Percentiles rank a stretch among this genome's conserved stretches.
phyloP scores from a whole-genome alignment of 2,329 filamentous ascomycete species.

The Lithohypha guttulata region DNA sequence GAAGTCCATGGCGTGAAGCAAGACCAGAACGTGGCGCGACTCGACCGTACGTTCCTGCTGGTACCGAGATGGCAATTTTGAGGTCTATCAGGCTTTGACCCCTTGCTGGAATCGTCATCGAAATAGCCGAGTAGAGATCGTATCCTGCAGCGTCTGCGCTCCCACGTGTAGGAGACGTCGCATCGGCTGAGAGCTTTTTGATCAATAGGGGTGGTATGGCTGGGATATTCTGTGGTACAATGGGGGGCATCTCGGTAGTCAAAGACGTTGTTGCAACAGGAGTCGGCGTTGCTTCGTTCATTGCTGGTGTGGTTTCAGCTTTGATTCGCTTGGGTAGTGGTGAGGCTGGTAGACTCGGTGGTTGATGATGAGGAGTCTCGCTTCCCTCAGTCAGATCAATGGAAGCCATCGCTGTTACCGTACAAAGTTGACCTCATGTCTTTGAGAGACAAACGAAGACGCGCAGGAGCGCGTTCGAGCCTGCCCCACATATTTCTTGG shows the following conservation, averaged over 20 bases:
- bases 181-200: constrained; percentile 75
- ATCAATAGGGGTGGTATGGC: constrained; percentile 58
- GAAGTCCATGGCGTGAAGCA: constrained; percentile 88
- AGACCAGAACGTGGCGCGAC: constrained; percentile 85
- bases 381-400: constrained; percentile 19
- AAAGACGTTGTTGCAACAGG: neutral
- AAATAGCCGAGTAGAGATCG: constrained; percentile 72
- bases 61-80: constrained; percentile 82
- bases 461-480: no score
- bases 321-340: constrained; percentile 74
- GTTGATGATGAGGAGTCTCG: constrained; percentile 25
- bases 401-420: constrained; percentile 3
- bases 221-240: constrained; percentile 14
- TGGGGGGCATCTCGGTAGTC: constrained; percentile 1
- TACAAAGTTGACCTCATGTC: no score
- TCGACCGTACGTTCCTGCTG: constrained; percentile 78
- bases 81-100: constrained; percentile 84
- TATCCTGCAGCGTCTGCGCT: constrained; percentile 87
- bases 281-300: constrained; percentile 26
- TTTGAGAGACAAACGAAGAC: no score
- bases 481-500: no score
- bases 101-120: constrained; percentile 64
- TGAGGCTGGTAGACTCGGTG: constrained; percentile 55
- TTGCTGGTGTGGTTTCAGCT: constrained; percentile 33
- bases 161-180: constrained; percentile 75